phyloP scores from a whole-genome alignment of 2,329 filamentous ascomycete genomes.

The Pseudogymnoascus pannorum region DNA sequence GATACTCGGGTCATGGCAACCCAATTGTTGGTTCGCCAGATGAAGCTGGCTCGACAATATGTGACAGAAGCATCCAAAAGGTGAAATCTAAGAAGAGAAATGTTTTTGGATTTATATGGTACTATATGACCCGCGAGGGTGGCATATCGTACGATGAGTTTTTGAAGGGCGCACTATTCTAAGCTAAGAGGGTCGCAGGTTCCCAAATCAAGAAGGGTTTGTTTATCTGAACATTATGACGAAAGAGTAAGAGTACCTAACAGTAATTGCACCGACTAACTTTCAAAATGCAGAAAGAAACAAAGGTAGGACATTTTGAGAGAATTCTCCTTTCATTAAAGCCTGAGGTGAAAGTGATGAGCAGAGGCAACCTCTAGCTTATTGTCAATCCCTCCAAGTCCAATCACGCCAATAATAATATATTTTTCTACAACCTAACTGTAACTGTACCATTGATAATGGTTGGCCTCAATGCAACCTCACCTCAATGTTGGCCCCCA shows the following conservation, averaged over 20 bases:
- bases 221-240: background rate
- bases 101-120: background rate
- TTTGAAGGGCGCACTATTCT: background rate
- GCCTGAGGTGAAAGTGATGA: background rate
- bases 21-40: background rate
- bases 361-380: background rate
- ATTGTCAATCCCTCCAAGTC: background rate
- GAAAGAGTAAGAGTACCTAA: background rate
- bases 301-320: background rate
- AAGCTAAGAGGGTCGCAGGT: slow-evolving; percentile 1
- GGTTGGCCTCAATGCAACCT: too few relatives aligned
- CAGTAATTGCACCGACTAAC: too few relatives aligned
- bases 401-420: background rate
- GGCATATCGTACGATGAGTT: background rate
- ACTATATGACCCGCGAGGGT: background rate
- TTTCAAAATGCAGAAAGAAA: background rate
- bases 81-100: background rate
- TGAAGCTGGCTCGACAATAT: background rate
- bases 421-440: too few relatives aligned
- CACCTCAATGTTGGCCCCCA: too few relatives aligned
- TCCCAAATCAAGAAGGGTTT: background rate
- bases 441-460: too few relatives aligned
- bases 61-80: background rate
- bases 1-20: slow-evolving; percentile 6
- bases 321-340: background rate